Conservation (phyloP, 805 yeast species). For the Starmerella bacillaris region DNA sequence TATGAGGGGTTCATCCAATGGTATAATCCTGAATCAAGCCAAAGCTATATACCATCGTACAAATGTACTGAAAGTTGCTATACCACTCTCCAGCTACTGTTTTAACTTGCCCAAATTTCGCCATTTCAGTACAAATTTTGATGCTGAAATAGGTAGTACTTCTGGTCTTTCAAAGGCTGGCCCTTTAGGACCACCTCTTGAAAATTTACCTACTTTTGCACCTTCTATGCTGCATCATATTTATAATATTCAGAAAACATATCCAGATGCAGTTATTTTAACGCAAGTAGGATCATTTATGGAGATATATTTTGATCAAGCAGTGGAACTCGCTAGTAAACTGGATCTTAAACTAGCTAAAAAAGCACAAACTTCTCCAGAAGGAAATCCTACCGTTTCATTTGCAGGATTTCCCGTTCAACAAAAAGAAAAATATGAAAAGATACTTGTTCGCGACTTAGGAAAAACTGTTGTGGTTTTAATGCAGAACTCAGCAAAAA, state of each 20-base stretch:
- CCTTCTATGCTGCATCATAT: slow-evolving; percentile 14
- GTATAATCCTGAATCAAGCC: too few relatives aligned
- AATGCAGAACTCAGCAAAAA: slow-evolving; percentile 29
- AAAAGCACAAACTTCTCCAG: slow-evolving; percentile 24
- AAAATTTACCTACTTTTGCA: slow-evolving; percentile 3
- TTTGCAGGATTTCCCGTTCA: slow-evolving; percentile 84
- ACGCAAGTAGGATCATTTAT: slow-evolving; percentile 20
- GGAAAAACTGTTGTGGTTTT: slow-evolving; percentile 62
- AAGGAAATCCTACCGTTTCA: slow-evolving; percentile 17
- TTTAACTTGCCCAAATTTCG: neutral
- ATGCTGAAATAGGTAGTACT: too few relatives aligned
- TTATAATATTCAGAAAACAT: slow-evolving; percentile 25
- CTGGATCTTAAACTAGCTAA: slow-evolving; percentile 55
- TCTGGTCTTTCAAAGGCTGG: neutral
- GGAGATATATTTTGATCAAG: slow-evolving; percentile 69
- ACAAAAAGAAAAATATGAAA: slow-evolving; percentile 55
- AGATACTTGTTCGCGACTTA: slow-evolving; percentile 50
- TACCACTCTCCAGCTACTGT: too few relatives aligned
- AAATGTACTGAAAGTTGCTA: too few relatives aligned
- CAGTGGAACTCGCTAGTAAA: slow-evolving; percentile 49
- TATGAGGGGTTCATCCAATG: too few relatives aligned
- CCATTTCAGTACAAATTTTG: neutral
- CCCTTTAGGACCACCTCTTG: slow-evolving; percentile 1
- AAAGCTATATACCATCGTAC: too few relatives aligned
- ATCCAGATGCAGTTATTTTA: slow-evolving; percentile 36